Base-by-base conservation (phyloP, 805 yeast genomes). In the Pichia cabralensis region DNA sequence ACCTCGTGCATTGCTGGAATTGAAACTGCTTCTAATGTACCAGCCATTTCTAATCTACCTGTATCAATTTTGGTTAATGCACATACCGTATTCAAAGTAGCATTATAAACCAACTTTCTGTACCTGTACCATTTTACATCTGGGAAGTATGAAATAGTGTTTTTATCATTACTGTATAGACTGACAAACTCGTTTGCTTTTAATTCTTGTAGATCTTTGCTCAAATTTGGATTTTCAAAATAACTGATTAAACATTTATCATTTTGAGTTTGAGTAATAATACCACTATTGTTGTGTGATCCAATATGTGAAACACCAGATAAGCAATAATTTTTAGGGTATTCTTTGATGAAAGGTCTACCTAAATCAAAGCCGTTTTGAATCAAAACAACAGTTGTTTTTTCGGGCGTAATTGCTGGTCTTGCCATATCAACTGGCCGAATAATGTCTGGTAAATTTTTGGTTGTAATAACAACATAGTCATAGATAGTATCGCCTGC, bases 1-100 rank as follows among this genome's bases (percentile, higher is more conserved):
- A 82, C 64, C 53, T 82, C 94, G 26, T 60, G 56, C 86, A 80
- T 80, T 1, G 83, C 80, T 5, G 83, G 84, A 27, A 57, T 42
- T 6, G 67, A 50, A 14, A 74, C 45, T 0, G 56, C 29, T 11
- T 65, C 60, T 18, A 60, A 48, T 8, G 67, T 62, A 8, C 74
- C 76, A 21, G 67, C 48, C 18, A 61, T 47, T 36, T 55, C 63
- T 20, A 73, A 47, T 31, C 80, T 62, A 21, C 79, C 80, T 13
- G 67, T 63, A 47, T 78, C 85, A 13, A 74, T 54, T 12, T 69
- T 67, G 3, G 79, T 69, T 28, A 79, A 52, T 1, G 84, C 73
- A 41, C 80, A 66, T 4, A 69, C 56, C 5, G 88, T 68, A 57
- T 81, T 81, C 49, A 75, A 61, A 1, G 78, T 60, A 15, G 82